These are phyloP conservation scores for Borovskyia barvae DNA, from an alignment of 208 protist species.

Conservation along the genomic window DNA sequence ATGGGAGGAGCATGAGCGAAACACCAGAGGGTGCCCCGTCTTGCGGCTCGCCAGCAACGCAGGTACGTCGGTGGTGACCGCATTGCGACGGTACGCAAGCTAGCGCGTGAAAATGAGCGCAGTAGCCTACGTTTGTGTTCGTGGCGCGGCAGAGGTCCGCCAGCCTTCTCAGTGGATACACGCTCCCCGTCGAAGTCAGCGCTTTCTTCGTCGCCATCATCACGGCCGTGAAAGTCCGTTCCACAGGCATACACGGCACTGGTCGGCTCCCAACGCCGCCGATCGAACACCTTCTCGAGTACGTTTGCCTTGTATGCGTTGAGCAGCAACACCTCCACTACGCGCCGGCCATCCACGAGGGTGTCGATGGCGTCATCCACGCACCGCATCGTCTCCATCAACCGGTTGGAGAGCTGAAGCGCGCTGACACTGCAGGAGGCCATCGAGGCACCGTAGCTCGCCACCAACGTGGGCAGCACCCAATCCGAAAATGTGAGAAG, in stretches of 20 bases:
- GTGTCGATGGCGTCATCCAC: constrained; percentile 29
- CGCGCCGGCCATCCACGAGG: constrained; percentile 36
- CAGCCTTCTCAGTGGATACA: too few species aligned
- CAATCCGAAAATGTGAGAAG: constrained; percentile 32
- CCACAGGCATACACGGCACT: constrained; percentile 13
- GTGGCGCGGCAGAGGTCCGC: too few species aligned
- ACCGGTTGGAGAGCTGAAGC: constrained; percentile 20
- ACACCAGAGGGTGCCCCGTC: too few species aligned
- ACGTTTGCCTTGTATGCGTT: constrained; percentile 79
- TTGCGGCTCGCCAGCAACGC: too few species aligned
- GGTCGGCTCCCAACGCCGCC: constrained; percentile 49
- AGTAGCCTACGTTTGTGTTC: too few species aligned
- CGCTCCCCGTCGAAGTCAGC: too few species aligned
- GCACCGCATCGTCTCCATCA: constrained; percentile 45
- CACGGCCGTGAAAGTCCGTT: neutral
- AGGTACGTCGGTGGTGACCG: too few species aligned
- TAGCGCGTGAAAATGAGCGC: too few species aligned
- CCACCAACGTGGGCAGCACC: constrained; percentile 36
- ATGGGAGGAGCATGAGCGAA: too few species aligned
- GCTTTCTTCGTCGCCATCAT: neutral
- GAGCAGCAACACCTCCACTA: constrained; percentile 56
- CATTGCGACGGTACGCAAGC: too few species aligned
- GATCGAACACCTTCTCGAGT: constrained; percentile 46
- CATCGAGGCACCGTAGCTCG: constrained; percentile 31
- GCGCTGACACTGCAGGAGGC: constrained; percentile 13